Evolutionary conservation across 163 green algal genomes (phyloP), one percentile per base, ranked within the genome.

Genomic region (Coccomyxa subellipsoidea): DNA sequence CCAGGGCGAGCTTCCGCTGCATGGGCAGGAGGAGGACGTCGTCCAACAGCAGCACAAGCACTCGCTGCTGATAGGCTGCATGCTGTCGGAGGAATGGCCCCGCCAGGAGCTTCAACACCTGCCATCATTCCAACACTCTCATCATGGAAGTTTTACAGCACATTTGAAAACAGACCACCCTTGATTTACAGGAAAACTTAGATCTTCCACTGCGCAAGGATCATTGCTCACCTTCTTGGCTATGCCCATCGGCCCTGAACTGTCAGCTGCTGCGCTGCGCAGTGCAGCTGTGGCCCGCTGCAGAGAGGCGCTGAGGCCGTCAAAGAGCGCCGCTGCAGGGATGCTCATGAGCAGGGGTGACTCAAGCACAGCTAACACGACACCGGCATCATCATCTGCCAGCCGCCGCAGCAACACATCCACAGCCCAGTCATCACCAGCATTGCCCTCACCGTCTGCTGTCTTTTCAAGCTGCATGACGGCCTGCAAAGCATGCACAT

Each of bases 381-480:
- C 88, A 7, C 25, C 76, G 21, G 81, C 47, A n/a, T 81, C 70
- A 32, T 91, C 87, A 80, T 92, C 88, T 1, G 76, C 66, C 69
- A 92, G 38, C 10, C 88, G 84, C 71, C 86, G 78, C 75, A 89
- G 76, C 47, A 91, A 35, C 0, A 83, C 83, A 9, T 37, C 53
- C 38, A 80, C 38, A 31, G 80, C 0, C 8, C 79, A 78, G 77
- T 70, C 37, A 36, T 38, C 36, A 54, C 54, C 71, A 12, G 38
- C 37, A 10, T 38, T 9, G 35, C 25, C 29, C 34, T 15, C 34
- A 76, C 5, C 10, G 5, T 37, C 0, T 31, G 38, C 38, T 12
- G 2, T 32, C 66, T 73, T 32, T 36, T 36, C 66, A 6, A 73
- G 66, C 66, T 73, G 66, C 27, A 34, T 36, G 8, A 73, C 66